phyloP scores from a whole-genome alignment of 768 basidiomycete genomes.

The Calvatia gigantea region DNA sequence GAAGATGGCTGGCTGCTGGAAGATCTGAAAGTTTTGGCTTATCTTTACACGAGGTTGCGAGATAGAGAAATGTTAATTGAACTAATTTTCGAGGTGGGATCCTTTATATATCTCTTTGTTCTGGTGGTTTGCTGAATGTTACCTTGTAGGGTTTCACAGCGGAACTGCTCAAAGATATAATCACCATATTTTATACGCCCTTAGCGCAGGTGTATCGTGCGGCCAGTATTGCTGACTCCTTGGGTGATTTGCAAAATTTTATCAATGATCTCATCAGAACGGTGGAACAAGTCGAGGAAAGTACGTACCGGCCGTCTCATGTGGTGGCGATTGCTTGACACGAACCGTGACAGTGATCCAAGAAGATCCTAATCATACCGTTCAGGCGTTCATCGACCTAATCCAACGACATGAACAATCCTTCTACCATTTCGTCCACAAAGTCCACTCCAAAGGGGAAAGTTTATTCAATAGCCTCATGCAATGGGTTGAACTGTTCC shows the following conservation, averaged over 20 bases:
- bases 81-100: conserved; percentile 85
- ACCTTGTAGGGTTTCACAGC: conserved; percentile 82
- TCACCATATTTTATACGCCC: conserved; percentile 97
- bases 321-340: conserved; percentile 4
- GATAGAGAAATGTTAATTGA: conserved; percentile 93
- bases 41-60: conserved; percentile 72
- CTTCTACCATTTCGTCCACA: conserved; percentile 97
- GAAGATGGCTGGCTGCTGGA: conserved; percentile 98
- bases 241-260: conserved; percentile 89
- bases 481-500: conserved; percentile 95
- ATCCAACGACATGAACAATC: conserved; percentile 92
- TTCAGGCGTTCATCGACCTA: conserved; percentile 90
- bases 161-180: conserved; percentile 94
- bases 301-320: conserved; percentile 42
- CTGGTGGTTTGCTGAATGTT: background rate
- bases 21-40: conserved; percentile 77
- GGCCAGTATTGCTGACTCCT: conserved; percentile 92
- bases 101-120: background rate
- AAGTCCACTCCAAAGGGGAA: conserved; percentile 96
- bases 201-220: conserved; percentile 97
- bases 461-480: conserved; percentile 91
- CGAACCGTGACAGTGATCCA: conserved; percentile 57
- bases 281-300: conserved; percentile 86
- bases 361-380: conserved; percentile 80
- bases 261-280: conserved; percentile 93